Percentiles rank a stretch among this genome's conserved stretches.
These are phyloP conservation scores for Raffaelea deltoideospora DNA, from an alignment of 2,329 filamentous ascomycete species.

Conservation along the genomic window DNA sequence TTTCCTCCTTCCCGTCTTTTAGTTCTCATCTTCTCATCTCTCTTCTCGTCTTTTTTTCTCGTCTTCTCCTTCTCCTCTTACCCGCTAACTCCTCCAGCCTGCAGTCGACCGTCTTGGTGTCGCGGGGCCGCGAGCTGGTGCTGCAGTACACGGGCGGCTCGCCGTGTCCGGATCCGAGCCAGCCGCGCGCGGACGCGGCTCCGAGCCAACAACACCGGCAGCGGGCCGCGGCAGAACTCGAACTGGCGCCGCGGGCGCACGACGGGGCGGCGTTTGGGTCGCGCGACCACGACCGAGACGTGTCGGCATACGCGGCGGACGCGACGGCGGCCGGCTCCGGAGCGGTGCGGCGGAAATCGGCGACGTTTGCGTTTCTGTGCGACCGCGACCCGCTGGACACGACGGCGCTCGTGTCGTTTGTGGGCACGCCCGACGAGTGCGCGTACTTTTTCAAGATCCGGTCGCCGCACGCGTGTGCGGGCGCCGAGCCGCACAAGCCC, in stretches of 20 bases:
- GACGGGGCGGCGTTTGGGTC: not conserved
- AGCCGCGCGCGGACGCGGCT: not conserved
- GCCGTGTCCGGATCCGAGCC: conserved; percentile 41
- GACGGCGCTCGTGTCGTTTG: conserved; percentile 62
- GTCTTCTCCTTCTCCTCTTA: not conserved
- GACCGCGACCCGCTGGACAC: conserved; percentile 62
- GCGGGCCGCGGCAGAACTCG: conserved; percentile 4
- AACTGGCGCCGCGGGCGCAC: not conserved
- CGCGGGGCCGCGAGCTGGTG: conserved; percentile 58
- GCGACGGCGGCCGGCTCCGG: not conserved
- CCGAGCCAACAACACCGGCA: conserved; percentile 4
- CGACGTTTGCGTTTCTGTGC: conserved; percentile 85
- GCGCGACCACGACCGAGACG: no score
- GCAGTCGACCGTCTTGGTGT: conserved; percentile 36
- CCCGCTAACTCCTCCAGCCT: conserved; percentile 22
- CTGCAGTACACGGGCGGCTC: conserved; percentile 67
- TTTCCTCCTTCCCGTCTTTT: no score
- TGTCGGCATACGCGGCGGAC: not conserved
- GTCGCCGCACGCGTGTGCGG: conserved; percentile 64
- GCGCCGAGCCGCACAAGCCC: conserved; percentile 54
- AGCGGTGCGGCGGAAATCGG: conserved; percentile 49
- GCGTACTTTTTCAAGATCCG: conserved; percentile 92
- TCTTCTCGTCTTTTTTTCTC: not conserved
- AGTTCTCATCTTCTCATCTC: no score
- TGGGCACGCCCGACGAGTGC: conserved; percentile 81